These are phyloP conservation scores for Phylloporus sp. DNA, from an alignment of 1,284 basidiomycete genomes.

Conservation along the genomic window DNA sequence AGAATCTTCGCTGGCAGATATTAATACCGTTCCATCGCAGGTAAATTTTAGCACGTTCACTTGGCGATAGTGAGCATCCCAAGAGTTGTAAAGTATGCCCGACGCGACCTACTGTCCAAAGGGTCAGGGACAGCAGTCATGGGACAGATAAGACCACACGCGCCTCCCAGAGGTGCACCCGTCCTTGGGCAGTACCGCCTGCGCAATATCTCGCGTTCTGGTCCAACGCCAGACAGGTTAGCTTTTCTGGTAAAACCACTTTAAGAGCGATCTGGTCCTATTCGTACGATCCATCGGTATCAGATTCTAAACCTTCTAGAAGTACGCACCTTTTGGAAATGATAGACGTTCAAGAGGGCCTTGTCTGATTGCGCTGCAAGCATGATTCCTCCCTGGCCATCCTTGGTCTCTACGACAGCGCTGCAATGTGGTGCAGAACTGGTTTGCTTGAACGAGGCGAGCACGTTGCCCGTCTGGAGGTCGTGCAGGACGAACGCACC, in stretches of 20 bases:
- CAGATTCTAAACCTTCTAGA: conserved; percentile 4
- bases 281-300: conserved; percentile 10
- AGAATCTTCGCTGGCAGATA: conserved; percentile 91
- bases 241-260: conserved; percentile 88
- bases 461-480: conserved; percentile 69
- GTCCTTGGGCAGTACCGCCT: conserved; percentile 87
- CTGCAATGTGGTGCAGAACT: conserved; percentile 65
- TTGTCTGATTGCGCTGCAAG: conserved; percentile 82
- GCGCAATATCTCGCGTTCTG: conserved; percentile 80
- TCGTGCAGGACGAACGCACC: conserved; percentile 76
- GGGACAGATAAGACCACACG: conserved; percentile 14
- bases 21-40: conserved; percentile 78
- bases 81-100: conserved; percentile 87
- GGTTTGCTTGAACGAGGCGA: conserved; percentile 82
- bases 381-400: conserved; percentile 78
- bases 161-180: conserved; percentile 95
- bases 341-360: conserved; percentile 80
- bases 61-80: conserved; percentile 95
- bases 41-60: conserved; percentile 87
- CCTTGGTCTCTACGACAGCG: conserved; percentile 66
- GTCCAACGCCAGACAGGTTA: conserved; percentile 83
- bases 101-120: conserved; percentile 74
- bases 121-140: conserved; percentile 21
- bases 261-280: conserved; percentile 90
- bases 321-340: conserved; percentile 77